Percentiles rank a stretch among this genome's conserved stretches.
phyloP scores from a whole-genome alignment of 257 asterid species.

The Ocimum tenuiflorum region DNA sequence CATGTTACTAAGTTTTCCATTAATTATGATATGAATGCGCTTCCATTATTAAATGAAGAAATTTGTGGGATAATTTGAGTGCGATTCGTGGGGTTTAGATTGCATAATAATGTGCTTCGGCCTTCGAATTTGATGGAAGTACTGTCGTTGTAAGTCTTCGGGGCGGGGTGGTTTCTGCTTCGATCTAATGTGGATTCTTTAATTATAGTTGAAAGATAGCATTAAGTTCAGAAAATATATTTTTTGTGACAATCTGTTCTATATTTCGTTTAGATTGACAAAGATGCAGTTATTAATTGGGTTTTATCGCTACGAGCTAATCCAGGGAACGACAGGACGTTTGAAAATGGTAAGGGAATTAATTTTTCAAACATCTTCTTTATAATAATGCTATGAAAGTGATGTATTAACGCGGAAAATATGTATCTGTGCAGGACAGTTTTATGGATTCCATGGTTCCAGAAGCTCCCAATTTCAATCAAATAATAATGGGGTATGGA shows the following conservation, averaged over 20 bases:
- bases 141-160: background rate
- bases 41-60: no score
- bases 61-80: background rate
- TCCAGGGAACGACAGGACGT: constrained; percentile 39
- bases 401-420: constrained; percentile 2
- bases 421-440: constrained; percentile 52
- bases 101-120: background rate
- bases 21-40: background rate
- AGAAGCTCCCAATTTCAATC: constrained; percentile 76
- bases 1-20: background rate
- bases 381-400: constrained; percentile 13
- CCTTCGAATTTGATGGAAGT: background rate
- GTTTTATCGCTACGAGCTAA: constrained; percentile 81
- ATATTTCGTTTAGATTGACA: constrained; percentile 50
- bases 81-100: background rate
- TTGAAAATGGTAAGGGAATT: constrained; percentile 52
- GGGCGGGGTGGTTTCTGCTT: background rate
- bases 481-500: constrained; percentile 41
- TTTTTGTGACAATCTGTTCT: constrained; percentile 8
- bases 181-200: background rate
- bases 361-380: background rate
- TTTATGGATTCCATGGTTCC: constrained; percentile 96
- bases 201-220: background rate
- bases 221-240: background rate
- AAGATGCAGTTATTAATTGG: constrained; percentile 66